phyloP scores from a whole-genome alignment of 805 yeast genomes.

The Yamadazyma tumulicola region DNA sequence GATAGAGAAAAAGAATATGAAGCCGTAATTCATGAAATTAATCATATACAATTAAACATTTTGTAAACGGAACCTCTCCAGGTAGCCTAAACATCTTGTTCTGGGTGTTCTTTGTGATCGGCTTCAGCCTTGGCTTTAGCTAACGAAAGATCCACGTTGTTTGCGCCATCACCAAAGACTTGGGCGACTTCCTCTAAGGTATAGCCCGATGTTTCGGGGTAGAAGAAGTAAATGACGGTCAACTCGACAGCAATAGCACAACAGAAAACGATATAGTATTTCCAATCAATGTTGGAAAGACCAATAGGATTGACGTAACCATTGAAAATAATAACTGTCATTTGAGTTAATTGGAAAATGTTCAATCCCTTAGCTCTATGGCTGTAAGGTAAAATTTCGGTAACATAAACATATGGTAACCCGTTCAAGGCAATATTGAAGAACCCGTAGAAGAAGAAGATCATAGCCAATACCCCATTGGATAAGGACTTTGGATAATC shows the following conservation, averaged over 20 bases:
- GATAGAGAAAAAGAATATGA: no score
- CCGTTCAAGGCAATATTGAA: slow-evolving; percentile 39
- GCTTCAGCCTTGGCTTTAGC: slow-evolving; percentile 2
- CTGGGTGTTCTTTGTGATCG: neutral
- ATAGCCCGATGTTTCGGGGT: slow-evolving; percentile 31
- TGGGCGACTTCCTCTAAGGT: slow-evolving; percentile 33
- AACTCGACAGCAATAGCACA: slow-evolving; percentile 19
- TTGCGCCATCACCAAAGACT: slow-evolving; percentile 22
- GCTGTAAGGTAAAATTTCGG: slow-evolving; percentile 38
- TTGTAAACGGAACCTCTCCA: no score
- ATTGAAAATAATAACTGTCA: slow-evolving; percentile 20
- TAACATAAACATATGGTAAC: slow-evolving; percentile 42
- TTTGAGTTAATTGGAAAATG: slow-evolving; percentile 19
- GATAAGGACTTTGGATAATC: slow-evolving; percentile 8
- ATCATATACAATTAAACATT: no score
- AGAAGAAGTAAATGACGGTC: slow-evolving; percentile 21
- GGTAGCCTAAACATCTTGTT: slow-evolving; percentile 1
- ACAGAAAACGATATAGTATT: slow-evolving; percentile 35
- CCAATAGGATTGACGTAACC: slow-evolving; percentile 34
- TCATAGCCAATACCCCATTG: slow-evolving; percentile 21
- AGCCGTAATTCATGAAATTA: no score
- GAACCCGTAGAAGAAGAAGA: slow-evolving; percentile 18
- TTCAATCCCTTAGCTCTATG: slow-evolving; percentile 41
- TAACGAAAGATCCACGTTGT: neutral
- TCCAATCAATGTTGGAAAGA: slow-evolving; percentile 38